Percentiles rank a stretch among this genome's conserved stretches.
Conservation (phyloP, 164 flowering plant species). For the Euptelea pleiosperma region DNA sequence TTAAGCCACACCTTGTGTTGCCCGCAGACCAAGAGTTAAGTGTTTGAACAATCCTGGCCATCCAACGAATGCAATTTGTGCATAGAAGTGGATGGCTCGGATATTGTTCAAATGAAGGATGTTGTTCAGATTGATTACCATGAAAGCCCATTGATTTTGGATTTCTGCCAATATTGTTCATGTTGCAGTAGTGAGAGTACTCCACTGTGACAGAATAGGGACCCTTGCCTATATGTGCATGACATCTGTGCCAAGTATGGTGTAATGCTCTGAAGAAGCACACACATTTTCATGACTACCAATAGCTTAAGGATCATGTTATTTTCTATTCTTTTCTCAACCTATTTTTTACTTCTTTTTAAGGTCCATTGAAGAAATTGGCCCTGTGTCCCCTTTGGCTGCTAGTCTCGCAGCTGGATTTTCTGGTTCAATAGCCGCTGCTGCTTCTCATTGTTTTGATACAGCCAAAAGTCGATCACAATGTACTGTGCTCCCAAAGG, state of each 20-base stretch:
- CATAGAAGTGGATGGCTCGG: background rate
- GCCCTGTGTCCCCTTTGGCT: slow-evolving; percentile 72
- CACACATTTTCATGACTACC: background rate
- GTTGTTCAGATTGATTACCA: too few species aligned
- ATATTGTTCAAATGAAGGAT: background rate
- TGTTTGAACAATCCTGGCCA: too few species aligned
- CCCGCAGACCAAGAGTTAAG: too few species aligned
- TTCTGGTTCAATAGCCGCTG: slow-evolving; percentile 87
- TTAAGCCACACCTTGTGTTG: too few species aligned
- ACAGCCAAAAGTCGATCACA: slow-evolving; percentile 81
- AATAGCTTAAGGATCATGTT: background rate
- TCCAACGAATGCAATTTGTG: background rate
- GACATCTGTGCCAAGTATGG: background rate
- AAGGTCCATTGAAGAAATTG: slow-evolving; percentile 66
- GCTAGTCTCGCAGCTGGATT: slow-evolving; percentile 82
- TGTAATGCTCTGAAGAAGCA: background rate
- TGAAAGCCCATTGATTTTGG: too few species aligned
- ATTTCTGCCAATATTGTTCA: too few species aligned
- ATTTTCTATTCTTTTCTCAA: background rate
- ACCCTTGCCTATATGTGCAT: too few species aligned
- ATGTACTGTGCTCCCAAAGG: slow-evolving; percentile 79
- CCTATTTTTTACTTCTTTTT: background rate
- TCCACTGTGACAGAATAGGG: too few species aligned
- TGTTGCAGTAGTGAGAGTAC: too few species aligned
- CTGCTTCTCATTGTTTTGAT: slow-evolving; percentile 91